Conservation (phyloP, 2,329 filamentous ascomycete species). For the Dactylellina haptotyla region DNA sequence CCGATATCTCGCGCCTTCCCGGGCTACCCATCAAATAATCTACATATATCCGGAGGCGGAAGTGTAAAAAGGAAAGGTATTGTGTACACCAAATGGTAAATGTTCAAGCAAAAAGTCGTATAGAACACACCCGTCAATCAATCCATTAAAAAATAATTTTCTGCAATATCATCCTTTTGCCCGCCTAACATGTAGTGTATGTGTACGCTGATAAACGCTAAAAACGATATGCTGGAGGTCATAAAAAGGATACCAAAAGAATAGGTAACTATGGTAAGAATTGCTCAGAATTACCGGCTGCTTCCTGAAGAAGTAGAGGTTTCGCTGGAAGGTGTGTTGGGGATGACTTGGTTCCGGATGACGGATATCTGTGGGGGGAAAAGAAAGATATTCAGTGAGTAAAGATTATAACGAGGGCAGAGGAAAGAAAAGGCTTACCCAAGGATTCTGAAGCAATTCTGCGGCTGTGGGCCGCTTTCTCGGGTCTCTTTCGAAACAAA, state of each 20-base stretch:
- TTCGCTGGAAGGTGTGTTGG: constrained; percentile 50
- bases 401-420: no score
- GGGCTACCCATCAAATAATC: background rate
- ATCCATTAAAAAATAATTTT: background rate
- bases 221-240: constrained; percentile 15
- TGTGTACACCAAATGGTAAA: constrained; percentile 4
- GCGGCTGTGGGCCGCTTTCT: constrained; percentile 80
- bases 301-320: constrained; percentile 39
- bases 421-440: constrained; percentile 74
- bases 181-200: constrained; percentile 1
- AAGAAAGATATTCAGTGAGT: background rate
- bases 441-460: constrained; percentile 92
- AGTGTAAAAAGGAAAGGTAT: background rate
- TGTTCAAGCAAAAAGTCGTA: background rate
- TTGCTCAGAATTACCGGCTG: constrained; percentile 16
- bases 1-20: background rate
- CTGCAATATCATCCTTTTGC: background rate
- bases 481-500: constrained; percentile 88
- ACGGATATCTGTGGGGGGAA: constrained; percentile 50
- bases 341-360: constrained; percentile 54
- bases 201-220: constrained; percentile 17
- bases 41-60: background rate
- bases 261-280: background rate
- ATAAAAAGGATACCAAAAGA: background rate
- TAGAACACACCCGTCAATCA: background rate